Evolutionary conservation across 306 rosid species (phyloP), one percentile per base, ranked within the genome.

Genomic region (Gillenia trifoliata): DNA sequence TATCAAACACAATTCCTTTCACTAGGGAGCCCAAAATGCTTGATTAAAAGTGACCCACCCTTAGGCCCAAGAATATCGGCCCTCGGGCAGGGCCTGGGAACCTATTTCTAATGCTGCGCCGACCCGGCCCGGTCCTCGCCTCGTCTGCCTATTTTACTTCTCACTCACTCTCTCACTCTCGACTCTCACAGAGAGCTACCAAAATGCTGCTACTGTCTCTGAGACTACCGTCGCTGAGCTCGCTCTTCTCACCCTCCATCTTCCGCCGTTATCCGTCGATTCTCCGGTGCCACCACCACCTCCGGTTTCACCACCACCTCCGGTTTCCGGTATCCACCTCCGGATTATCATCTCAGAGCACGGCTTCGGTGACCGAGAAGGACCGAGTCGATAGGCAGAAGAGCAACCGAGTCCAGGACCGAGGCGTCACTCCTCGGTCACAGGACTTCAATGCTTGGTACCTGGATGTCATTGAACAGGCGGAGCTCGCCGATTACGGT

Each of bases 361-460:
- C 79, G 9, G 79, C 76, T 7, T 54, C 84, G 33, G 81, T 74
- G 23, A 85, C 91, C 40, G 84, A 83, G 85, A 83, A 83, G 25
- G 85, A 68, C 78, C 80, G 73, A 71, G 82, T 68, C 43, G 92
- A 81, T 17, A 78, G 45, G 73, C 63, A 75, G 75, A 90, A 89
- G 87, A 80, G 38, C 68, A 89, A 59, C 78, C 82, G 89, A 73
- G 89, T 74, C 34, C 71, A 81, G 65, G 94, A 91, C 38, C 88
- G 82, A 34, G 94, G 71, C 50, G 89, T 94, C 74, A 94, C 92
- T 61, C 92, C 97, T n/a, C 87, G 96, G 70, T 92, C 99, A 0
- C 86, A 87, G 82, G 96, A 94, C 77, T 94, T 94, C 84, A 94
- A 86, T 75, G 97, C 97, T 4, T 90, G 97, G 99, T 94, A 88